A percentile compares a stretch with the other conserved stretches of the same genome.
Evolutionary conservation across 352 stramenopile species (phyloP).

Genomic region (Globisporangium orthogonon): DNA sequence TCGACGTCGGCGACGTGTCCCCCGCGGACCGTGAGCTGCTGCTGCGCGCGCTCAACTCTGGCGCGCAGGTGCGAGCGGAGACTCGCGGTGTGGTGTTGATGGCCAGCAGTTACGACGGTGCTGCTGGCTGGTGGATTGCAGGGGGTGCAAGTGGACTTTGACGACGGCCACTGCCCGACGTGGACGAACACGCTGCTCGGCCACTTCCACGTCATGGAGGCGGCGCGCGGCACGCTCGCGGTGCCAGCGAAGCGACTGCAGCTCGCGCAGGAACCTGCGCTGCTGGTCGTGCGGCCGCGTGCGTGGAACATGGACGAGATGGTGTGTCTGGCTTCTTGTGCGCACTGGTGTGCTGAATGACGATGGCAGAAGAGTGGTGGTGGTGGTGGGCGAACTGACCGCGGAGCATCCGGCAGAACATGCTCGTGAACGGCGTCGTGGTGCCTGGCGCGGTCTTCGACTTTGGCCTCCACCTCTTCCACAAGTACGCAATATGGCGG

Average conservation of each 20-base stretch:
- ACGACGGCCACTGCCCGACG: constrained; percentile 83
- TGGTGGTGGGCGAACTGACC: background rate
- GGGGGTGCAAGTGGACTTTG: constrained; percentile 75
- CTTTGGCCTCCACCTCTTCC: constrained; percentile 94
- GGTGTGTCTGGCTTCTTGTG: constrained; percentile 17
- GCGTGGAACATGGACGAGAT: constrained; percentile 96
- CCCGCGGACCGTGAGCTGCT: constrained; percentile 89
- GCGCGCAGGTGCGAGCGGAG: constrained; percentile 75
- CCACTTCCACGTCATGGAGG: constrained; percentile 91
- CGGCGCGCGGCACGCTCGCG: constrained; percentile 55
- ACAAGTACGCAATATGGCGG: constrained; percentile 62
- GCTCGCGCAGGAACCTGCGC: constrained; percentile 36
- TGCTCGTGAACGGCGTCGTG: constrained; percentile 87
- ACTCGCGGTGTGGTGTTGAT: constrained; percentile 12
- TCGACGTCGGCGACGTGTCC: constrained; percentile 92
- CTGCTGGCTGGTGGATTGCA: constrained; percentile 5
- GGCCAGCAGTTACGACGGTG: background rate
- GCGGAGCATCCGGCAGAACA: constrained; percentile 33
- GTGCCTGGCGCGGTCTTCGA: constrained; percentile 91
- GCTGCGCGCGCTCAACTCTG: constrained; percentile 92
- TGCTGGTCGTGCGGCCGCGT: constrained; percentile 90
- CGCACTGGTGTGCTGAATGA: too few species aligned
- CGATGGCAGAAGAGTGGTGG: background rate
- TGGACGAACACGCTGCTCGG: constrained; percentile 90
- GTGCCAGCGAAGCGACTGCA: constrained; percentile 17